phyloP scores from a whole-genome alignment of 1,284 basidiomycete genomes.

The Fomitopsis palustris region DNA sequence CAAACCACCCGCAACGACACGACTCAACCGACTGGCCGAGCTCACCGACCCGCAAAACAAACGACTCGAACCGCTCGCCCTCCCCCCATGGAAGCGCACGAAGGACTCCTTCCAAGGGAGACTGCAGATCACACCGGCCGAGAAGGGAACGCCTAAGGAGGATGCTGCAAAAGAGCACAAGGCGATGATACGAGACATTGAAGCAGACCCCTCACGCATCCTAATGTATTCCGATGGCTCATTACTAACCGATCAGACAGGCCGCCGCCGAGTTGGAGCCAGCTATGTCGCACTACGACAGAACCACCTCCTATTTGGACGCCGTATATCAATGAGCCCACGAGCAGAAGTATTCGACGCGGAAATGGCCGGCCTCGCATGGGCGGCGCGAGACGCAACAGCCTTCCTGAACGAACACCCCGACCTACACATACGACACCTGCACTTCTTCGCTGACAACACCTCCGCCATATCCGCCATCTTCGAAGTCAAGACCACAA shows the following conservation, averaged over 20 bases:
- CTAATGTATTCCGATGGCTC: conserved; percentile 3
- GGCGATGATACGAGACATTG: background rate
- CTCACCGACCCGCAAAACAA: too few relatives aligned
- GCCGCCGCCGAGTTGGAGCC: background rate
- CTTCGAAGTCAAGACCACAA: background rate
- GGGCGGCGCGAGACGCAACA: background rate
- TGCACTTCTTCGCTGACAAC: conserved; percentile 3
- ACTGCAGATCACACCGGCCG: background rate
- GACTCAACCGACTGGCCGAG: background rate
- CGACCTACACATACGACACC: background rate
- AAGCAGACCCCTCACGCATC: too few relatives aligned
- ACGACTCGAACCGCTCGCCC: background rate
- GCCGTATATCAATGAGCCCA: too few relatives aligned
- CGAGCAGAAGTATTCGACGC: conserved; percentile 1
- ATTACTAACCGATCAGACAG: background rate
- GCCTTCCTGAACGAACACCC: background rate
- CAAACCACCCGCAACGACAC: background rate
- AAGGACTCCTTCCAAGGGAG: background rate
- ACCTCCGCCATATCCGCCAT: background rate
- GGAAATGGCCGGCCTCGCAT: conserved; percentile 1
- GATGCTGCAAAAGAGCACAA: background rate
- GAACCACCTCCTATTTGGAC: background rate
- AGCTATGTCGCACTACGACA: background rate
- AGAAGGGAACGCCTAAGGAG: background rate
- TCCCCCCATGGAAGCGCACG: conserved; percentile 1